Evolutionary conservation across 2,329 filamentous ascomycete species (phyloP).

Genomic region (Microcera coccophila): DNA sequence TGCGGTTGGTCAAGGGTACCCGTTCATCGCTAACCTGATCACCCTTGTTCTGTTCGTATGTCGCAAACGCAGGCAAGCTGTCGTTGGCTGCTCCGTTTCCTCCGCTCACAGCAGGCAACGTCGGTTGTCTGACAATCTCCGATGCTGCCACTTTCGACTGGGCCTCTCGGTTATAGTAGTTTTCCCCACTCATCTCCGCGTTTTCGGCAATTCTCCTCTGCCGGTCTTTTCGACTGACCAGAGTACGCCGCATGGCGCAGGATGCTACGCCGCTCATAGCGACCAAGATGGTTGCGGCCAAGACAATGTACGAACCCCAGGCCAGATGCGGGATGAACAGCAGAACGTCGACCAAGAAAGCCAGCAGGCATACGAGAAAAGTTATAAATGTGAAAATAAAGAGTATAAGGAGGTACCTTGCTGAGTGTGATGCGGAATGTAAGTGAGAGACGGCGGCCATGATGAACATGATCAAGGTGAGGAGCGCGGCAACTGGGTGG

Average conservation of each 20-base stretch:
- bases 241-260: conserved; percentile 88
- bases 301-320: conserved; percentile 92
- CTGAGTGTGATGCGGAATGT: conserved; percentile 83
- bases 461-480: conserved; percentile 79
- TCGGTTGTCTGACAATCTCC: conserved; percentile 49
- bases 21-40: conserved; percentile 64
- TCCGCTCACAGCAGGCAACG: conserved; percentile 55
- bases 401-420: conserved; percentile 77
- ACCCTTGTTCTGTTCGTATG: conserved; percentile 64
- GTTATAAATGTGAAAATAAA: conserved; percentile 85
- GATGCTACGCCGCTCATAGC: conserved; percentile 78
- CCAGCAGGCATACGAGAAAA: conserved; percentile 75
- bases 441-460: conserved; percentile 80
- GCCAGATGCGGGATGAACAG: conserved; percentile 90
- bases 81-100: conserved; percentile 48
- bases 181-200: conserved; percentile 94
- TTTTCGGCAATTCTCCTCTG: conserved; percentile 90
- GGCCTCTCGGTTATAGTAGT: conserved; percentile 74
- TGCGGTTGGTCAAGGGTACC: conserved; percentile 64
- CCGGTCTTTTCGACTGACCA: conserved; percentile 88
- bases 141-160: conserved; percentile 45
- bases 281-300: conserved; percentile 83
- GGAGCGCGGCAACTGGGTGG: conserved; percentile 82
- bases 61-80: conserved; percentile 53
- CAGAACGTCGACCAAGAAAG: conserved; percentile 89